These are phyloP conservation scores for Jacaranda copaia DNA, from an alignment of 257 asterid species.

Conservation along the genomic window DNA sequence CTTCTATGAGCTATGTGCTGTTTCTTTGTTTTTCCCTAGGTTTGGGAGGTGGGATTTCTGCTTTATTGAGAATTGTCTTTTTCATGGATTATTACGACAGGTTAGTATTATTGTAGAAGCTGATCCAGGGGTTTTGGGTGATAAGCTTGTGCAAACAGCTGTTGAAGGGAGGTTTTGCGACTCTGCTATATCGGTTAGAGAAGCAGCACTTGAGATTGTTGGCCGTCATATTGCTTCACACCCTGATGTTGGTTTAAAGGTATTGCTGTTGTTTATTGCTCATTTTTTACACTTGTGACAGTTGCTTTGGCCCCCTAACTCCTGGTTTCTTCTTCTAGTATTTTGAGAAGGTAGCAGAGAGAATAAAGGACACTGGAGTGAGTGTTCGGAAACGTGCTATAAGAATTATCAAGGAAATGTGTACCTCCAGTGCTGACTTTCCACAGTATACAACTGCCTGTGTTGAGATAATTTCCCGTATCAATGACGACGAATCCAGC, in stretches of 20 bases:
- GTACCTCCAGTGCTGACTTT: slow-evolving; percentile 76
- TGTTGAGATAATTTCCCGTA: slow-evolving; percentile 87
- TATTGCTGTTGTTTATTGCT: slow-evolving; percentile 48
- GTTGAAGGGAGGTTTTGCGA: slow-evolving; percentile 99
- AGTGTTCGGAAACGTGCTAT: slow-evolving; percentile 99
- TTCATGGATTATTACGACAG: slow-evolving; percentile 52
- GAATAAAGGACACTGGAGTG: slow-evolving; percentile 97
- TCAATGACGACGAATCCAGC: slow-evolving; percentile 96
- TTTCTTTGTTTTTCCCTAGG: slow-evolving; percentile 10
- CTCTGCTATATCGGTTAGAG: slow-evolving; percentile 95
- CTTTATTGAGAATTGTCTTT: slow-evolving; percentile 33
- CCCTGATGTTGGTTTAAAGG: slow-evolving; percentile 99
- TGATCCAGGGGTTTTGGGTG: slow-evolving; percentile 97
- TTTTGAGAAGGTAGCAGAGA: slow-evolving; percentile 97
- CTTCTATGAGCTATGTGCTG: slow-evolving; percentile 22
- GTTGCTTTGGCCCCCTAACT: slow-evolving; percentile 43
- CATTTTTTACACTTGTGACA: slow-evolving; percentile 17
- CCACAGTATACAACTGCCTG: slow-evolving; percentile 78
- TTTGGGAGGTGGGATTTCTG: slow-evolving; percentile 30
- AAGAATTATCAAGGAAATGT: slow-evolving; percentile 93
- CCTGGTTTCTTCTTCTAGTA: slow-evolving; percentile 59
- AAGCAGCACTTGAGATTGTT: slow-evolving; percentile 99
- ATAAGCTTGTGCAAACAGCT: slow-evolving; percentile 85
- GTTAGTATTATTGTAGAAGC: slow-evolving; percentile 98
- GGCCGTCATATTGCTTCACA: slow-evolving; percentile 99